phyloP scores from a whole-genome alignment of 148 eudicot genomes.

The Fagopyrum homotropicum region DNA sequence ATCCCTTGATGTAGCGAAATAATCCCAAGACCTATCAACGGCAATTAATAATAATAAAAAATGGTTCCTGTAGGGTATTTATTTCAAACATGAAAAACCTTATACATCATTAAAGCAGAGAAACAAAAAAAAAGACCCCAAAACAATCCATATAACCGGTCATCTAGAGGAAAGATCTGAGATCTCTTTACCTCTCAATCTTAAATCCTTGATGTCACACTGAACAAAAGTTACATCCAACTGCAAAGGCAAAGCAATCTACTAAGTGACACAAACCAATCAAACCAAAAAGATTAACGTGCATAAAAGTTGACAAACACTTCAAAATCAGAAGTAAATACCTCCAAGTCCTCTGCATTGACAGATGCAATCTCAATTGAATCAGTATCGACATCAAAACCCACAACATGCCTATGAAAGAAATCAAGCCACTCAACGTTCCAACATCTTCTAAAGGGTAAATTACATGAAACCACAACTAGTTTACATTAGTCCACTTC shows the following conservation, averaged over 20 bases:
- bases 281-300: neutral
- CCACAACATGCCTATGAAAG: slow-evolving; percentile 58
- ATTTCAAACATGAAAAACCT: neutral
- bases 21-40: neutral
- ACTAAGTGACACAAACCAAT: neutral
- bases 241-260: slow-evolving; percentile 33
- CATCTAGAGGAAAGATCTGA: slow-evolving; percentile 1
- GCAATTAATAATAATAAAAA: neutral
- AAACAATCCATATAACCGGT: neutral
- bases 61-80: neutral
- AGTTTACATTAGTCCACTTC: neutral
- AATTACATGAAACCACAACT: neutral
- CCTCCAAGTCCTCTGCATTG: slow-evolving; percentile 94
- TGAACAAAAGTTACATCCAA: slow-evolving; percentile 69
- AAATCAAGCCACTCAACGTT: slow-evolving; percentile 14
- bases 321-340: slow-evolving; percentile 16
- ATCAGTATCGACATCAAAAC: slow-evolving; percentile 74
- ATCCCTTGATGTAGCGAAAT: neutral
- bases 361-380: slow-evolving; percentile 69
- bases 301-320: neutral
- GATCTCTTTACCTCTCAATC: slow-evolving; percentile 42
- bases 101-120: neutral
- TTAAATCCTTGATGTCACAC: slow-evolving; percentile 51
- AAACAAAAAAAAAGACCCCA: neutral
- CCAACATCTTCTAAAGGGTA: neutral